phyloP scores from a whole-genome alignment of 2,329 filamentous ascomycete genomes.

The Clonostachys rhizophaga region DNA sequence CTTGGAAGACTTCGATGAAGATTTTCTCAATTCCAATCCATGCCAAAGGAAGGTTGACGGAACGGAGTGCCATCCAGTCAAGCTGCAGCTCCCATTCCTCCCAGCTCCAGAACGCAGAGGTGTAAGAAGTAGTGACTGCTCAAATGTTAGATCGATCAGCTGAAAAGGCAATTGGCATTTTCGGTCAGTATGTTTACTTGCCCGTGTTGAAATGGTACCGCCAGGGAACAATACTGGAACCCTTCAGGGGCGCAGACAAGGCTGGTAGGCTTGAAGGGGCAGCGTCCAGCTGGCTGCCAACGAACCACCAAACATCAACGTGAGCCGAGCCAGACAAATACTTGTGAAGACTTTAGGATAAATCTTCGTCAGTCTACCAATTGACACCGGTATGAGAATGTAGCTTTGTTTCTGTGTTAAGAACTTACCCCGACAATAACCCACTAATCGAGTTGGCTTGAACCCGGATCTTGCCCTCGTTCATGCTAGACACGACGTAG shows the following conservation, averaged over 20 bases:
- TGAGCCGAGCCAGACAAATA: not conserved
- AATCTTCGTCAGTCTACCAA: not conserved
- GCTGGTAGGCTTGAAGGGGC: not conserved
- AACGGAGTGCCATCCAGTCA: constrained; percentile 47
- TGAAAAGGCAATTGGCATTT: constrained; percentile 28
- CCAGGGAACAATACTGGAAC: not conserved
- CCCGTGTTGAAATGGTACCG: not conserved
- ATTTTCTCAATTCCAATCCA: constrained; percentile 48
- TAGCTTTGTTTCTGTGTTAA: too few relatives aligned
- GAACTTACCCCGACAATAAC: not conserved
- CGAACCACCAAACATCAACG: not conserved
- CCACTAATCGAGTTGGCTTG: not conserved
- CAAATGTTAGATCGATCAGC: not conserved
- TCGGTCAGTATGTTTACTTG: not conserved
- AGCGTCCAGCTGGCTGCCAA: not conserved
- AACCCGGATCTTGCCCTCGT: not conserved
- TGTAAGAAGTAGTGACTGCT: constrained; percentile 47
- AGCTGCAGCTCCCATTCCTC: constrained; percentile 46
- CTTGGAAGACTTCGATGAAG: constrained; percentile 38
- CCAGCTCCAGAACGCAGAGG: constrained; percentile 45
- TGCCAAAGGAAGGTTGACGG: constrained; percentile 44
- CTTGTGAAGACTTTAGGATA: not conserved
- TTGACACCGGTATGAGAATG: not conserved
- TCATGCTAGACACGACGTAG: not conserved
- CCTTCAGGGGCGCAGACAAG: not conserved